phyloP scores from a whole-genome alignment of 768 basidiomycete genomes.

The Daedalea quercina region DNA sequence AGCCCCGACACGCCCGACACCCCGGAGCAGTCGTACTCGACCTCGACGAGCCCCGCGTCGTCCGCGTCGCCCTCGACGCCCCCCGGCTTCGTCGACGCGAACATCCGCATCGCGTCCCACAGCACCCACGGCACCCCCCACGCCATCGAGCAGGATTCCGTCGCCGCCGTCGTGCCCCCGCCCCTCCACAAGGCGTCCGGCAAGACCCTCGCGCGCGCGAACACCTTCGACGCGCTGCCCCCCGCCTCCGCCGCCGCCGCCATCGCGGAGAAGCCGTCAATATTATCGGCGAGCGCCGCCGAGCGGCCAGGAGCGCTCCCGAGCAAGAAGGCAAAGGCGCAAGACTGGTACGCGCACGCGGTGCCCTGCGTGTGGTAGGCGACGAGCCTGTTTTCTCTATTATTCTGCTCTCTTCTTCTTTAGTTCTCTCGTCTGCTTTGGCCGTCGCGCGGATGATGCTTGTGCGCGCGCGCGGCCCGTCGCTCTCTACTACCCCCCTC shows the following conservation, averaged over 20 bases:
- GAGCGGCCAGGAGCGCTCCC: slow-evolving; percentile 1
- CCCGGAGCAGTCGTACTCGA: slow-evolving; percentile 24
- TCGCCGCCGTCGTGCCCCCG: not conserved
- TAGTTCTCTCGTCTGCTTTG: not conserved
- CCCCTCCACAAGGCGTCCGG: not conserved
- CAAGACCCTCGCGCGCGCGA: not conserved
- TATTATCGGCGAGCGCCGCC: too few relatives aligned
- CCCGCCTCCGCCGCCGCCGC: not conserved
- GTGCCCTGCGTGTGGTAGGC: slow-evolving; percentile 12
- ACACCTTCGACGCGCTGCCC: not conserved
- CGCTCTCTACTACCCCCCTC: not conserved
- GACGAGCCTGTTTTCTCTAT: not conserved
- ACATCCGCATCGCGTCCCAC: slow-evolving; percentile 13
- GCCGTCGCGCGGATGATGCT: not conserved
- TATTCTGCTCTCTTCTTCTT: not conserved
- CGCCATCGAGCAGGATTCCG: not conserved
- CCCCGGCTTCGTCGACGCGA: slow-evolving; percentile 18
- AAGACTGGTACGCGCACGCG: slow-evolving; percentile 13
- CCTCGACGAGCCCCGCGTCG: slow-evolving; percentile 24
- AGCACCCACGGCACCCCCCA: slow-evolving; percentile 7
- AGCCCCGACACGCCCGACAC: slow-evolving; percentile 21
- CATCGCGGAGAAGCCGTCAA: not conserved
- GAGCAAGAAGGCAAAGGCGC: slow-evolving; percentile 10
- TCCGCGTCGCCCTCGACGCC: slow-evolving; percentile 25
- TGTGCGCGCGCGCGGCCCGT: not conserved